Percentiles rank a stretch among this genome's conserved stretches.
Conservation (phyloP, 2,329 filamentous ascomycete species). For the Aspergillus transmontanensis region DNA sequence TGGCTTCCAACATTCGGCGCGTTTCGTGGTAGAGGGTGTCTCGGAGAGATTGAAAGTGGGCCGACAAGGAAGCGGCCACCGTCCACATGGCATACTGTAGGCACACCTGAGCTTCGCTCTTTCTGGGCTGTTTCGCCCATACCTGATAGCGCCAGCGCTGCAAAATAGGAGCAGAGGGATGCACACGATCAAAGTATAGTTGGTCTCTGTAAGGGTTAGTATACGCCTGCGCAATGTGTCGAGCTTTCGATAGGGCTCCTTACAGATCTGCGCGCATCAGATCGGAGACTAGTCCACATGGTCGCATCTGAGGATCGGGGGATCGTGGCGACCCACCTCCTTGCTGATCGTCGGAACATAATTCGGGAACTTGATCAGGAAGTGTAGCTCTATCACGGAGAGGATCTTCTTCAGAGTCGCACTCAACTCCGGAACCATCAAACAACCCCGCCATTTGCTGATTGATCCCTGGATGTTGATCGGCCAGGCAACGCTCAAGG, state of each 20-base stretch:
- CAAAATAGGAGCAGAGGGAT: slow-evolving; percentile 31
- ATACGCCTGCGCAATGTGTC: too few relatives aligned
- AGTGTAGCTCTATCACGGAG: slow-evolving; percentile 9
- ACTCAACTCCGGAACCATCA: slow-evolving; percentile 16
- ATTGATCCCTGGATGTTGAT: slow-evolving; percentile 26
- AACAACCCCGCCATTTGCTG: slow-evolving; percentile 18
- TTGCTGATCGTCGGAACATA: slow-evolving; percentile 2
- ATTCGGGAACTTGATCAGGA: slow-evolving; percentile 2
- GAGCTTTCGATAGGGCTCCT: background rate
- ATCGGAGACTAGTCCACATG: slow-evolving; percentile 17
- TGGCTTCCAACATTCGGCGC: slow-evolving; percentile 25
- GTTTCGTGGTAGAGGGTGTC: slow-evolving; percentile 31
- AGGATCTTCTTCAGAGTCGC: slow-evolving; percentile 22
- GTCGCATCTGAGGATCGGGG: slow-evolving; percentile 7
- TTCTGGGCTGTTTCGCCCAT: slow-evolving; percentile 25
- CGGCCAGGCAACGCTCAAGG: slow-evolving; percentile 30
- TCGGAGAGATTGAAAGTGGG: slow-evolving; percentile 32
- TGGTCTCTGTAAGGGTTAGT: slow-evolving; percentile 25
- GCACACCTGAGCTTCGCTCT: slow-evolving; percentile 23
- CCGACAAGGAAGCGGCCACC: slow-evolving; percentile 35
- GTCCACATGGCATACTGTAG: slow-evolving; percentile 44
- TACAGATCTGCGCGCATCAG: slow-evolving; percentile 26
- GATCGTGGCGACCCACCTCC: slow-evolving; percentile 14
- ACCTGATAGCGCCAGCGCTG: slow-evolving; percentile 32
- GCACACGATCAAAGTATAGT: slow-evolving; percentile 36